Evolutionary conservation across 768 basidiomycete species (phyloP), one percentile per base, ranked within the genome.

Genomic region (Boletus tomentosulus): DNA sequence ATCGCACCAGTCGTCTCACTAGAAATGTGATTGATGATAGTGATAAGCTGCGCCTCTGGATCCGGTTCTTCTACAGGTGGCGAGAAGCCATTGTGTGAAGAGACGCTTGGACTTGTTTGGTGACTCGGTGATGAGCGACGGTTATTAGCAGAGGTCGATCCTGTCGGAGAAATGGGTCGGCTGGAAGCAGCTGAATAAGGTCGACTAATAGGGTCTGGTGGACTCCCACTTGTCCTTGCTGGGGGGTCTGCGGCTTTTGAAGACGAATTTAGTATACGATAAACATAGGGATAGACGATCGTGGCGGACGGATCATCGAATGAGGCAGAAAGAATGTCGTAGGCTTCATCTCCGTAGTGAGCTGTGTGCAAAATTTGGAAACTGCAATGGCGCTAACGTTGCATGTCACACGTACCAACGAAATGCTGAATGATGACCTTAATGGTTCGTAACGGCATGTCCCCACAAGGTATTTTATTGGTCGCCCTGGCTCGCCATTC

Each of bases 391-490:
- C 52, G 19, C 55, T 48, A 15, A 51, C 46, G 42, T 43, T 24
- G 5, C 27, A 39, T 48, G 41, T 46, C 39, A 51, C 52, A 82
- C 94, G 76, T 60, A 95, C 94, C 89, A 62, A 98, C 92, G 52
- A 98, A 83, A 68, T 96, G 93, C 72, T 98, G 97, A 34, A 99
- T 90, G 62, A 99, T 92, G 39, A 97, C 95, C 76, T 99, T 99
- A 70, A 98, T 91, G 3, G 97, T 98, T 57, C 97, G 79, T 54
- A 99, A 71, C 2, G 97, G 97, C 95, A 98, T 95, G 64, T 99
- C 97, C 25, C 94, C 95, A 65, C 95, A 89, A 3, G 97, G 95
- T 2, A 98, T 84, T 58, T 87, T 89, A 66, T 91, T 93, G 1
- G 86, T 87, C 10, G 92, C 91, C 57, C 97, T 78, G 12, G 89